Conservation (phyloP, 768 basidiomycete genomes). For the Calocera cornea region DNA sequence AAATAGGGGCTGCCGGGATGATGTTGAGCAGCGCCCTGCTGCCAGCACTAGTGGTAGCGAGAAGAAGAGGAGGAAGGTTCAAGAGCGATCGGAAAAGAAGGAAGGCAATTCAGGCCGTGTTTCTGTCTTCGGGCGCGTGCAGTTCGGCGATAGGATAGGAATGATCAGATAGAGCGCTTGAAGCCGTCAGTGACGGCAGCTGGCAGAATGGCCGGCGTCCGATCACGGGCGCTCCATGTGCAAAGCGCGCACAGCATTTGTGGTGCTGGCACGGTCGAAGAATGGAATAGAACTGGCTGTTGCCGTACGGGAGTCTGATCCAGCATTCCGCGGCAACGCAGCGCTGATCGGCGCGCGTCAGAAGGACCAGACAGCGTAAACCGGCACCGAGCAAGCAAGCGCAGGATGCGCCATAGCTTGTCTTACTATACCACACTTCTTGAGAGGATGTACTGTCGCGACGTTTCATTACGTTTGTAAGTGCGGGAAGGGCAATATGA, state of each 20-base stretch:
- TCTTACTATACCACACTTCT: too few species aligned
- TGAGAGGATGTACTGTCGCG: too few species aligned
- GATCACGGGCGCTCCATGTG: background rate
- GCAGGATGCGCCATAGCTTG: too few species aligned
- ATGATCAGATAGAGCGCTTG: background rate
- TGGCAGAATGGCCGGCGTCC: background rate
- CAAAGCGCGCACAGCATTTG: background rate
- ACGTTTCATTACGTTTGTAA: too few species aligned
- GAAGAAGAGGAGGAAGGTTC: background rate
- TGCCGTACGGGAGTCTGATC: background rate
- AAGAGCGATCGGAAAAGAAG: background rate
- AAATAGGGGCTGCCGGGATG: background rate
- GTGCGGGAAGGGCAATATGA: too few species aligned
- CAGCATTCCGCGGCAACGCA: background rate
- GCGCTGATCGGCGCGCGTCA: background rate
- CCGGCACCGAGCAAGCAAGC: too few species aligned
- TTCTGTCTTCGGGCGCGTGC: background rate
- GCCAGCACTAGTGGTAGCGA: background rate
- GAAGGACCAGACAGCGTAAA: background rate
- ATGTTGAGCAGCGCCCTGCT: background rate
- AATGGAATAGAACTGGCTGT: background rate
- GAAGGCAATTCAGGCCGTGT: background rate
- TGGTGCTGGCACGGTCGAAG: background rate
- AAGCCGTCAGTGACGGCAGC: background rate
- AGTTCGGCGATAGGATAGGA: background rate